Evolutionary conservation across 2,329 filamentous ascomycete species (phyloP), one percentile per base, ranked within the genome.

Genomic region (Byssoonygena ceratinophila): DNA sequence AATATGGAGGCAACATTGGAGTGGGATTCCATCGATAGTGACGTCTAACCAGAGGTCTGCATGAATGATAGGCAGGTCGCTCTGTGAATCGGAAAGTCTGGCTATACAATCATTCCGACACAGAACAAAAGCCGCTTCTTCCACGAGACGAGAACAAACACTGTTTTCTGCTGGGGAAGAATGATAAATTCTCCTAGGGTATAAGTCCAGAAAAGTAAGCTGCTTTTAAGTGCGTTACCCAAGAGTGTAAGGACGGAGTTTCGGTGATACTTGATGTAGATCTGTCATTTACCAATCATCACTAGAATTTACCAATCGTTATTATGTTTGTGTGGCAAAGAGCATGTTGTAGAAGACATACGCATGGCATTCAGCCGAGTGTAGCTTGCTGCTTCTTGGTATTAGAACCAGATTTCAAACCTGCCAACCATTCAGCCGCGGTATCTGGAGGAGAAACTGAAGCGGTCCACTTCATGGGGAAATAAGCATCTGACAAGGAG

Each of bases 11-110:
- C 25, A 22, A 36, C 3, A 32, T 39, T 27, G 14, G 37, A 29
- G 11, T 22, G 25, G 34, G 47, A 43, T 22, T 20, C 32, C 53
- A 54, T 54, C n/a, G 31, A 25, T 22, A 23, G 8, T 20, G 23
- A 7, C 7, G 14, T 25, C 12, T 25, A 14, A 23, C 11, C 18
- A 9, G 18, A 36, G 25, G 3, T 14, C 32, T 47, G n/a, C 18
- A 36, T 8, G 22, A 37, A 25, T 20, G 3, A 36, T 25, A 2
- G 16, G 32, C 43, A 31, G 40, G 23, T 12, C 12, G 3, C 41
- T 14, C 23, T 16, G 23, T 23, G 6, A 23, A 20, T 32, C 6
- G 23, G 9, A 8, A 20, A n/a, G 25, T 44, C 2, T 7, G 23
- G 22, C 40, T 3, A 14, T 44, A 44, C 29, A 27, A 44, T 3